Conservation (phyloP, 148 eudicot species). For the Rheum nobile region DNA sequence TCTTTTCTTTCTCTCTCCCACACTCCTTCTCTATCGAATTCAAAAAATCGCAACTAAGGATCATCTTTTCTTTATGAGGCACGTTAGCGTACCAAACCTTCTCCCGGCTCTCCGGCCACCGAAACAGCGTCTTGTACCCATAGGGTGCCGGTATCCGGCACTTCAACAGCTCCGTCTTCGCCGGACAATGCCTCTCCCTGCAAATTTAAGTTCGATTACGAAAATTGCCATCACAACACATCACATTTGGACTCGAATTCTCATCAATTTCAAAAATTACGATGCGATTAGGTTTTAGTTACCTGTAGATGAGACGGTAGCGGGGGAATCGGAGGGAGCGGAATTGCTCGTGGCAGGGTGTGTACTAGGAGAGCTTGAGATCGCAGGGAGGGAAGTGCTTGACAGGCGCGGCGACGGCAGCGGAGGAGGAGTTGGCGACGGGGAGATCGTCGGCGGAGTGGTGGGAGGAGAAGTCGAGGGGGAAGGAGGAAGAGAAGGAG, state of each 20-base stretch:
- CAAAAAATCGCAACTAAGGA: too few species aligned
- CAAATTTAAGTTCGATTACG: not conserved
- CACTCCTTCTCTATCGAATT: too few species aligned
- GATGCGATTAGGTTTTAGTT: not conserved
- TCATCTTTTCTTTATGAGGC: constrained; percentile 62
- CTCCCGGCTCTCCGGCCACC: constrained; percentile 58
- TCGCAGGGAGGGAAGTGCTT: constrained; percentile 42
- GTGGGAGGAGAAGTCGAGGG: constrained; percentile 53
- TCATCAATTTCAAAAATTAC: not conserved
- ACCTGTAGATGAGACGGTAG: constrained; percentile 29
- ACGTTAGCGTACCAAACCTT: constrained; percentile 55
- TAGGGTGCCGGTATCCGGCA: constrained; percentile 53
- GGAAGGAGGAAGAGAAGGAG: not conserved
- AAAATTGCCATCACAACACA: not conserved
- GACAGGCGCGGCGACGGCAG: constrained; percentile 14
- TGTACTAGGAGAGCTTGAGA: constrained; percentile 40
- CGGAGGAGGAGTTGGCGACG: not conserved
- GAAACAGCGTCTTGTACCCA: constrained; percentile 37
- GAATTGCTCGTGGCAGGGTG: constrained; percentile 64
- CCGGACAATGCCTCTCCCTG: constrained; percentile 55
- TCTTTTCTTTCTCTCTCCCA: too few species aligned
- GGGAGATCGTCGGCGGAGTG: constrained; percentile 32
- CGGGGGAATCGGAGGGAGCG: constrained; percentile 55
- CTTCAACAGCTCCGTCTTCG: constrained; percentile 21
- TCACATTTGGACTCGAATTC: too few species aligned